Evolutionary conservation across 164 flowering plant species (phyloP).

Genomic region (Chimonanthus salicifolius): DNA sequence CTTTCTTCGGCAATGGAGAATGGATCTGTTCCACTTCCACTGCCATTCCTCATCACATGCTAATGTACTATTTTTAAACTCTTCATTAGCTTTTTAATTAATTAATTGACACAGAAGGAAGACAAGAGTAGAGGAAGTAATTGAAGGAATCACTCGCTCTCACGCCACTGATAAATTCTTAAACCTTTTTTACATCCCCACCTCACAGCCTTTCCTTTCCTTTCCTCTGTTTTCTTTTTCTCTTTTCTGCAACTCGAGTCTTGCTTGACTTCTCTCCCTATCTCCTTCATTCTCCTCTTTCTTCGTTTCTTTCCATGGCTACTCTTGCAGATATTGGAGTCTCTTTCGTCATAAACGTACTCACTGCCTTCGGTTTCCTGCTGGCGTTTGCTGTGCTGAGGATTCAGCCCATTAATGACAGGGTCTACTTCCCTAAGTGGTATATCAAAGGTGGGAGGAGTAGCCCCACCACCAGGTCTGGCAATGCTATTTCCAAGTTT

Average conservation of each 20-base stretch:
- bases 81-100: too few relatives aligned
- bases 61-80: too few relatives aligned
- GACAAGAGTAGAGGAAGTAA: background rate
- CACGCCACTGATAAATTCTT: conserved; percentile 1
- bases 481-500: conserved; percentile 56
- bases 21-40: too few relatives aligned
- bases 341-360: conserved; percentile 75
- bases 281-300: background rate
- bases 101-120: background rate
- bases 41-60: too few relatives aligned
- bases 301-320: conserved; percentile 44
- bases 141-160: background rate
- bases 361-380: conserved; percentile 67
- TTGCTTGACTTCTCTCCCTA: background rate
- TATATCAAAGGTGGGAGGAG: conserved; percentile 58
- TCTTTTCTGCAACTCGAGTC: too few relatives aligned
- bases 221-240: background rate
- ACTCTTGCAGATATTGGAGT: conserved; percentile 79
- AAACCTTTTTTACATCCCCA: background rate
- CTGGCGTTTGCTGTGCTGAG: conserved; percentile 84
- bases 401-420: conserved; percentile 86
- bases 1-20: too few relatives aligned
- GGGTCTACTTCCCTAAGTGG: conserved; percentile 97
- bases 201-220: background rate
- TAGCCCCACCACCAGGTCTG: conserved; percentile 40